Conservation (phyloP, 192 early-diverging fungal species). For the Coemansia sp. region DNA sequence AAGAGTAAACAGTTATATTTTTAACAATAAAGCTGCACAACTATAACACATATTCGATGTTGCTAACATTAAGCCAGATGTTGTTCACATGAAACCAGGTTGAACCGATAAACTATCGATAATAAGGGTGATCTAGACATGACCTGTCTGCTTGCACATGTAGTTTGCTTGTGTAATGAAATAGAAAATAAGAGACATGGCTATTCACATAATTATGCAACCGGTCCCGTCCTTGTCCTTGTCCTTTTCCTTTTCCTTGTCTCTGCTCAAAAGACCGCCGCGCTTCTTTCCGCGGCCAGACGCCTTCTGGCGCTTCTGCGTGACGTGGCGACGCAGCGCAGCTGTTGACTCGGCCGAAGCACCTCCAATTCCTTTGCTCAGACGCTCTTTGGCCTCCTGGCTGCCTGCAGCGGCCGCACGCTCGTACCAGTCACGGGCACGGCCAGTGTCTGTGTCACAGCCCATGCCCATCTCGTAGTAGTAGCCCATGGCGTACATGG, state of each 20-base stretch:
- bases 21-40: no score
- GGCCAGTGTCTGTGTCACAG: conserved; percentile 52
- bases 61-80: no score
- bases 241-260: conserved; percentile 44
- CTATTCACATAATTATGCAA: conserved; percentile 49
- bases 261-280: conserved; percentile 27
- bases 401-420: conserved; percentile 61
- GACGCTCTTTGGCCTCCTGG: conserved; percentile 51
- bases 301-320: conserved; percentile 56
- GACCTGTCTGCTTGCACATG: no score
- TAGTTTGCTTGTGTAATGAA: no score
- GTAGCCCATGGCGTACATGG: conserved; percentile 90
- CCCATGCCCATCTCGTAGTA: conserved; percentile 82
- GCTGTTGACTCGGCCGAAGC: conserved; percentile 33
- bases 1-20: neutral
- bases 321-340: conserved; percentile 51
- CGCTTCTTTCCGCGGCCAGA: conserved; percentile 31
- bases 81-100: no score
- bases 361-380: conserved; percentile 38
- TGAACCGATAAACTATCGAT: no score
- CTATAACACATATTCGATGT: no score
- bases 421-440: conserved; percentile 65
- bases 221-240: conserved; percentile 34
- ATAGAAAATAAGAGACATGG: neutral
- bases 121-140: no score